Evolutionary conservation across 2,329 filamentous ascomycete species (phyloP).

Genomic region (Xylariales sp.): DNA sequence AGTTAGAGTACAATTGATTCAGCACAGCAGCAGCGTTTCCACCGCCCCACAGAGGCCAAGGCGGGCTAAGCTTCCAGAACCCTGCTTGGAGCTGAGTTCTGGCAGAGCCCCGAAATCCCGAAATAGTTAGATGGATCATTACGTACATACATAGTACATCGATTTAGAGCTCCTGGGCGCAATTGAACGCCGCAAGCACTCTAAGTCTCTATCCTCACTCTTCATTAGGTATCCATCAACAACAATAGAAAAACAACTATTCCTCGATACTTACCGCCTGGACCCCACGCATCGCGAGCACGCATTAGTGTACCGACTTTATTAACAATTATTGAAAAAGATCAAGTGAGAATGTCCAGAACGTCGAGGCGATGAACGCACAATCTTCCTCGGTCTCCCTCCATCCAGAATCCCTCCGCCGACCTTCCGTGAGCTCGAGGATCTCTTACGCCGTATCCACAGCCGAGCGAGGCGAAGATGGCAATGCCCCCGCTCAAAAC

Average conservation of each 20-base stretch:
- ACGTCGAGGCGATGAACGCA: conserved; percentile 59
- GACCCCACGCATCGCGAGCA: background rate
- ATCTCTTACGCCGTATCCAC: conserved; percentile 75
- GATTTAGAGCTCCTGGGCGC: background rate
- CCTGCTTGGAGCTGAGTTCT: background rate
- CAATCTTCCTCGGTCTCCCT: conserved; percentile 62
- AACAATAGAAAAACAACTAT: background rate
- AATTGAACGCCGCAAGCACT: background rate
- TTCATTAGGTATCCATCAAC: background rate
- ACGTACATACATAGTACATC: conserved; percentile 7
- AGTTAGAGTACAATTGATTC: conserved; percentile 18
- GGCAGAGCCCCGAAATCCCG: background rate
- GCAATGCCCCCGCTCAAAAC: conserved; percentile 67
- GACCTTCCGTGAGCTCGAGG: conserved; percentile 71
- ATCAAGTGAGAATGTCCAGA: conserved; percentile 53
- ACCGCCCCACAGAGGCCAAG: background rate
- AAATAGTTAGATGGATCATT: conserved; percentile 7
- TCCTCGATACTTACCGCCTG: background rate
- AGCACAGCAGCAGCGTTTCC: background rate
- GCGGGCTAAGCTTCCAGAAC: conserved; percentile 1
- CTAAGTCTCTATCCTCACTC: background rate
- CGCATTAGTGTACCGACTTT: background rate
- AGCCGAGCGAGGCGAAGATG: conserved; percentile 70
- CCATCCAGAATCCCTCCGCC: conserved; percentile 55
- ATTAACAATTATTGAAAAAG: background rate